Percentiles rank a stretch among this genome's conserved stretches.
phyloP scores from a whole-genome alignment of 306 rosid genomes.

The Castanea crenata region DNA sequence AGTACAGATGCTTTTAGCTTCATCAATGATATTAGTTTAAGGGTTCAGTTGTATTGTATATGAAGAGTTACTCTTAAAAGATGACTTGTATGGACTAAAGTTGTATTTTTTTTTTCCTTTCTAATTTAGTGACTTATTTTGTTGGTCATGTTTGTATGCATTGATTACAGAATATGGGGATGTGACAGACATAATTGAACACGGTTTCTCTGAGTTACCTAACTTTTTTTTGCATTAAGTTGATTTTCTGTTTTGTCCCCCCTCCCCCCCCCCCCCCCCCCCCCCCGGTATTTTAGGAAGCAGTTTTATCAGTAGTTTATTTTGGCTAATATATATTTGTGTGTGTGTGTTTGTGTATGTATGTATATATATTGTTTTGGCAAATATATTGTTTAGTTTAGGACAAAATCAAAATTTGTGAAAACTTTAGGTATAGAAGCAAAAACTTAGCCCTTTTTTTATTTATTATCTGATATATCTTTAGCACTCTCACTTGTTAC shows the following conservation, averaged over 20 bases:
- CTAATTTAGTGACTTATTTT: constrained; percentile 4
- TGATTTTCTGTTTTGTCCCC: neutral
- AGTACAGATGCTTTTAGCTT: neutral
- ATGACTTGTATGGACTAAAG: neutral
- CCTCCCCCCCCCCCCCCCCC: no score
- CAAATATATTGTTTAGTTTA: no score
- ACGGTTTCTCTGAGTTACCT: neutral
- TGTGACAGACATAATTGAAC: constrained; percentile 58
- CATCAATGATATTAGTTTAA: neutral
- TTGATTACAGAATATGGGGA: constrained; percentile 82
- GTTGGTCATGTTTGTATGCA: constrained; percentile 12
- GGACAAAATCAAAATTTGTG: no score
- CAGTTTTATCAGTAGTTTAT: no score
- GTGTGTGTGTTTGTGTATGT: no score
- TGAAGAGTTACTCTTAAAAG: neutral
- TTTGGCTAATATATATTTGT: no score
- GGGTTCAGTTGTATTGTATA: neutral
- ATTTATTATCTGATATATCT: neutral
- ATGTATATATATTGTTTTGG: no score
- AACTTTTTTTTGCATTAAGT: neutral
- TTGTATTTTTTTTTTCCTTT: neutral
- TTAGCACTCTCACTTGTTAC: neutral
- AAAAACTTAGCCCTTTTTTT: no score
- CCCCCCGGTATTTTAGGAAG: no score
- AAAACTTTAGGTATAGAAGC: no score